Conservation (phyloP, 495 filamentous ascomycete species). For the Antarctomyces pellizariae region DNA sequence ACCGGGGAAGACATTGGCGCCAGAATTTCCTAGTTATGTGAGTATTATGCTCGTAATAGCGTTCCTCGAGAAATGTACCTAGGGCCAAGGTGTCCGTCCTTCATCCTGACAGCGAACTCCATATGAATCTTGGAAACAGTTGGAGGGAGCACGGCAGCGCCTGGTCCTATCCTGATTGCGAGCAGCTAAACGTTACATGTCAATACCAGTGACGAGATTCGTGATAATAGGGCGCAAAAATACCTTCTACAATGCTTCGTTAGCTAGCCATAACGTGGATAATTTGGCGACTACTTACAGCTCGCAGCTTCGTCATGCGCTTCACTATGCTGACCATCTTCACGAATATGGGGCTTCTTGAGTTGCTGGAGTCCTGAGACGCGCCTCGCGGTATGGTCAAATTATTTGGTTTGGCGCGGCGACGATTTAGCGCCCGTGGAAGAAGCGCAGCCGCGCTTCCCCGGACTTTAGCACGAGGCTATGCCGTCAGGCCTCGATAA, state of each 20-base stretch:
- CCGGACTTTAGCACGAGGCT: too few species aligned
- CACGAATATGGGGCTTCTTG: constrained; percentile 6
- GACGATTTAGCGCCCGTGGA: too few species aligned
- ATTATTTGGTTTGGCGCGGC: too few species aligned
- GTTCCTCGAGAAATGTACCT: constrained; percentile 24
- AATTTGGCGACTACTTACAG: constrained; percentile 29
- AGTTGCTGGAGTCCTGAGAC: too few species aligned
- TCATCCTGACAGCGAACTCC: constrained; percentile 43
- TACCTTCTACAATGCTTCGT: constrained; percentile 10
- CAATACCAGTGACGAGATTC: constrained; percentile 14
- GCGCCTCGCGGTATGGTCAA: too few species aligned
- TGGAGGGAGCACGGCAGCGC: constrained; percentile 55
- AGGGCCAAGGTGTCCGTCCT: constrained; percentile 55
- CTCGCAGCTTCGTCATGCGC: constrained; percentile 56
- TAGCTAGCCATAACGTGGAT: constrained; percentile 1
- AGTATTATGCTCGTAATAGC: constrained; percentile 3
- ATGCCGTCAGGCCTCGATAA: too few species aligned
- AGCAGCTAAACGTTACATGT: constrained; percentile 32
- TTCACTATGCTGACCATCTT: constrained; percentile 59
- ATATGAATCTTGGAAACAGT: constrained; percentile 69
- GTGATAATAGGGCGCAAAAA: constrained; percentile 1
- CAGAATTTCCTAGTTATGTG: constrained; percentile 50
- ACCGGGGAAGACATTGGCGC: constrained; percentile 52
- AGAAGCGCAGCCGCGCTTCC: too few species aligned
- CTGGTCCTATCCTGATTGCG: constrained; percentile 47